phyloP scores from a whole-genome alignment of 768 basidiomycete species.

The Chlorophyllum brunneum region DNA sequence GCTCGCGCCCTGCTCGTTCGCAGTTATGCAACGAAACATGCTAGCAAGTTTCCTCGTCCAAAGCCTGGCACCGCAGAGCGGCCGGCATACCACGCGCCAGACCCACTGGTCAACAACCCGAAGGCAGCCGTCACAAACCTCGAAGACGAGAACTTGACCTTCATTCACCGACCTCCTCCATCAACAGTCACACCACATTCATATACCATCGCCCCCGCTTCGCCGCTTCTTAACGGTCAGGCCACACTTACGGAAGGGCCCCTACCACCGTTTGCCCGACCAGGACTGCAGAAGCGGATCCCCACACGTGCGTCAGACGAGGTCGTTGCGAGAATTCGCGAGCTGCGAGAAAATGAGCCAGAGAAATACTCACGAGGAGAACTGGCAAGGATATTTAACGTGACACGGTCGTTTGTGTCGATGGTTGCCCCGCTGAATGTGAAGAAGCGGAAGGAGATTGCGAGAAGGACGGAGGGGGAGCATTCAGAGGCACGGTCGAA shows the following conservation, averaged over 20 bases:
- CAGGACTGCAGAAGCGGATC: conserved; percentile 30
- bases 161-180: conserved; percentile 84
- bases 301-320: conserved; percentile 44
- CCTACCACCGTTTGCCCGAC: conserved; percentile 47
- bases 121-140: conserved; percentile 48
- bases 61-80: conserved; percentile 48
- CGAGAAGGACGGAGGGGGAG: conserved; percentile 39
- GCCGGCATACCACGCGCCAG: conserved; percentile 54
- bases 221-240: conserved; percentile 58
- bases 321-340: conserved; percentile 50
- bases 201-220: conserved; percentile 62
- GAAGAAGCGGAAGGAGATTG: conserved; percentile 38
- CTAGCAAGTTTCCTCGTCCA: conserved; percentile 37
- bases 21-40: conserved; percentile 35
- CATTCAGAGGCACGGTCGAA: conserved; percentile 44
- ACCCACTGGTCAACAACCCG: conserved; percentile 52
- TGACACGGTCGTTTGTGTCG: conserved; percentile 64
- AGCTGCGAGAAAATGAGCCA: conserved; percentile 57
- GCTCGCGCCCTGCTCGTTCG: conserved; percentile 27
- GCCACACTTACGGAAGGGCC: conserved; percentile 23
- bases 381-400: conserved; percentile 76
- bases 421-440: conserved; percentile 61
- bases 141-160: conserved; percentile 58
- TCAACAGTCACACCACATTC: conserved; percentile 72
- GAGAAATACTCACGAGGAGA: conserved; percentile 52